phyloP scores from a whole-genome alignment of 306 rosid species.

The Rosa multiflora region DNA sequence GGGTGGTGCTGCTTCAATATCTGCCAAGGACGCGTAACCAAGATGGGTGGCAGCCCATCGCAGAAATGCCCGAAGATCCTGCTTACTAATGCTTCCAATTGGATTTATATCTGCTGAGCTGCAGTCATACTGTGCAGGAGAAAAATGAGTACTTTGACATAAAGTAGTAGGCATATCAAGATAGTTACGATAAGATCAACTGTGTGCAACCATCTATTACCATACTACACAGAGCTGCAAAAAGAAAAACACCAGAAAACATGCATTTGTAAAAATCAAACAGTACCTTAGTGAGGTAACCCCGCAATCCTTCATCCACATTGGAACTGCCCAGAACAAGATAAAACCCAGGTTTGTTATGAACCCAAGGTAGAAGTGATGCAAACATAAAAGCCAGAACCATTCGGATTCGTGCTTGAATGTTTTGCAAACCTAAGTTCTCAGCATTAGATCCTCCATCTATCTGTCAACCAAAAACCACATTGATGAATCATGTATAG shows the following conservation, averaged over 20 bases:
- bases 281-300: conserved; percentile 86
- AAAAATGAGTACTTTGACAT: conserved; percentile 8
- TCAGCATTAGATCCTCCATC: conserved; percentile 90
- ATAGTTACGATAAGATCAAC: neutral
- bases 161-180: neutral
- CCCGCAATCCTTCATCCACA: conserved; percentile 91
- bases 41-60: conserved; percentile 90
- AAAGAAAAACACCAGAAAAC: conserved; percentile 14
- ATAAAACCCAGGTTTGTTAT: conserved; percentile 78
- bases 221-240: neutral
- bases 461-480: conserved; percentile 50
- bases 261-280: neutral
- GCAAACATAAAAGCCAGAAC: conserved; percentile 97
- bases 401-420: conserved; percentile 96
- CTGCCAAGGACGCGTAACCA: conserved; percentile 75
- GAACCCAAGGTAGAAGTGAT: conserved; percentile 97
- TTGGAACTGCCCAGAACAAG: conserved; percentile 95
- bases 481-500: conserved; percentile 3
- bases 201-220: neutral
- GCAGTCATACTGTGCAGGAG: conserved; percentile 72
- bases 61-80: conserved; percentile 81
- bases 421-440: conserved; percentile 87
- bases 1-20: conserved; percentile 95
- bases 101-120: conserved; percentile 97
- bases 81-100: conserved; percentile 91